A percentile compares a stretch with the other conserved stretches of the same genome.
Conservation (phyloP, 2,329 filamentous ascomycete genomes). For the Fusarium sp. region DNA sequence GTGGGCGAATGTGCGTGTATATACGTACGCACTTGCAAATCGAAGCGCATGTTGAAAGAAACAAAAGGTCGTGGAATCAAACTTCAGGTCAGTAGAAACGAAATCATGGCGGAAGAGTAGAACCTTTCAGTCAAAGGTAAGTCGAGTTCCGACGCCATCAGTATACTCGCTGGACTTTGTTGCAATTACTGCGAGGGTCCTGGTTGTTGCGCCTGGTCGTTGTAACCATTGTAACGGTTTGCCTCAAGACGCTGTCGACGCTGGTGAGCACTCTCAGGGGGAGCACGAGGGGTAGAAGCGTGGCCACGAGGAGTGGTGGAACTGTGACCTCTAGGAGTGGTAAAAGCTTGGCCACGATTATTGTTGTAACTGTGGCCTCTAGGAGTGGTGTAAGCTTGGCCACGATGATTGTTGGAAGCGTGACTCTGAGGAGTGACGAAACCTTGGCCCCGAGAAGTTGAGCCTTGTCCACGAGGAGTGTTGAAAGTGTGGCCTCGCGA, state of each 20-base stretch:
- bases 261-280: conserved; percentile 10
- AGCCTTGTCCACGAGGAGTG: not conserved
- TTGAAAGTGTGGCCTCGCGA: too few relatives aligned
- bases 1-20: conserved; percentile 15
- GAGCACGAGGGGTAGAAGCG: not conserved
- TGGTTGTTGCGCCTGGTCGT: not conserved
- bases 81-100: conserved; percentile 5
- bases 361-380: too few relatives aligned
- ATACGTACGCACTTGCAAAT: conserved; percentile 16
- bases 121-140: not conserved
- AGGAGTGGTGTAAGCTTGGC: too few relatives aligned
- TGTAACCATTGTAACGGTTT: conserved; percentile 20
- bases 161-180: not conserved
- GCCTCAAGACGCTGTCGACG: conserved; percentile 11
- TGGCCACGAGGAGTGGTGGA: not conserved
- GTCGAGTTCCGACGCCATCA: not conserved
- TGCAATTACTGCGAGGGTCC: not conserved
- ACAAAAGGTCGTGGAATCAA: not conserved
- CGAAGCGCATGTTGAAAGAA: conserved; percentile 1
- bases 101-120: not conserved
- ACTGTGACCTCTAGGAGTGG: too few relatives aligned
- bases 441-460: too few relatives aligned
- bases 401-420: too few relatives aligned
- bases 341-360: too few relatives aligned
- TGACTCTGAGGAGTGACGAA: too few relatives aligned